These are phyloP conservation scores for Candida fluviatilis DNA, from an alignment of 805 yeast species.

Conservation along the genomic window DNA sequence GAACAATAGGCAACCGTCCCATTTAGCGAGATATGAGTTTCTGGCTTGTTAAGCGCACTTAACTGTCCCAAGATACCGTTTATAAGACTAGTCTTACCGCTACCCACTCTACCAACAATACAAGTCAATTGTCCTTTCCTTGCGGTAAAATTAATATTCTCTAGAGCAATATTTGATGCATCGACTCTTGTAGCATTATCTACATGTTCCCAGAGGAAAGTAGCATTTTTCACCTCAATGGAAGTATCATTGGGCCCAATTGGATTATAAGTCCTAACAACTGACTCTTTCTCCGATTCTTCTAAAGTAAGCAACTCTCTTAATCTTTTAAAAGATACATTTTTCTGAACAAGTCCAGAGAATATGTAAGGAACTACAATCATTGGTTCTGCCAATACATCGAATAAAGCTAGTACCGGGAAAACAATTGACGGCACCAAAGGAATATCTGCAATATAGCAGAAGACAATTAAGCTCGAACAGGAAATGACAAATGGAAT, in stretches of 20 bases:
- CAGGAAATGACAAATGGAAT: constrained; percentile 35
- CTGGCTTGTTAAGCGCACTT: constrained; percentile 13
- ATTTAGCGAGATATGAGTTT: constrained; percentile 11
- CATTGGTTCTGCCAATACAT: constrained; percentile 32
- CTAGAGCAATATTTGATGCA: constrained; percentile 23
- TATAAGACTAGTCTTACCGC: constrained; percentile 37
- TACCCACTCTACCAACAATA: constrained; percentile 40
- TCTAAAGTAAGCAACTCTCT: constrained; percentile 28
- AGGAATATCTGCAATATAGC: constrained; percentile 17
- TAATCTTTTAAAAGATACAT: constrained; percentile 31
- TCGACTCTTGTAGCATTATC: constrained; percentile 29
- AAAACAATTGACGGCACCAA: constrained; percentile 35
- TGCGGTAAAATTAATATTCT: constrained; percentile 28
- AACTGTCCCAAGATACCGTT: constrained; percentile 33
- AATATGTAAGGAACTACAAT: constrained; percentile 28
- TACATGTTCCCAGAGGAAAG: constrained; percentile 35
- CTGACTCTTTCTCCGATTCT: constrained; percentile 25
- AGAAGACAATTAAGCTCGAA: constrained; percentile 27
- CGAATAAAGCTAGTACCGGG: constrained; percentile 38
- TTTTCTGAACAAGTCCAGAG: constrained; percentile 24
- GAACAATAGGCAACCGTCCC: constrained; percentile 39
- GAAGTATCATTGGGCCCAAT: constrained; percentile 12
- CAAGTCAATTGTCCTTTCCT: constrained; percentile 34
- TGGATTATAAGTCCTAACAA: constrained; percentile 14
- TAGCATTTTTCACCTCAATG: constrained; percentile 24